phyloP scores from a whole-genome alignment of 352 stramenopile genomes.

The Phytopythium helicoides region DNA sequence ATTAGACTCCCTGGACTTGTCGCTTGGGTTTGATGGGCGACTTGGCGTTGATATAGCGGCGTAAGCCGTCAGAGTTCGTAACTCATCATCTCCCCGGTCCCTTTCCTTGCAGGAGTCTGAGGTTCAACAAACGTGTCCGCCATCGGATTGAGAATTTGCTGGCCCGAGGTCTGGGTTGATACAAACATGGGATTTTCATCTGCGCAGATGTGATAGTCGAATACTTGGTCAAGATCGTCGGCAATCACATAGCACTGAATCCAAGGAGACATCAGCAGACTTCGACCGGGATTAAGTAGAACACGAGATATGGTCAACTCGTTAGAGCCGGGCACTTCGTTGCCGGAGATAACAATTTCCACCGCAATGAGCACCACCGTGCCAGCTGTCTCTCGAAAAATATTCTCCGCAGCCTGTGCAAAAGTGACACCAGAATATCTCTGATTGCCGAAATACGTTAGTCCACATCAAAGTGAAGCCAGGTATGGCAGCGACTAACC shows the following conservation, averaged over 20 bases:
- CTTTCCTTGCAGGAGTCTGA: constrained; percentile 14
- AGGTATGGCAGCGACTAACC: constrained; percentile 13
- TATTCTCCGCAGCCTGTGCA: constrained; percentile 43
- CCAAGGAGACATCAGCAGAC: constrained; percentile 72
- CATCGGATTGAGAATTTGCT: constrained; percentile 42
- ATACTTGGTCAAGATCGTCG: constrained; percentile 71
- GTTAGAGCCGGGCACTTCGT: constrained; percentile 22
- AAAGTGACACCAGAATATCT: constrained; percentile 74
- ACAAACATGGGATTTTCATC: constrained; percentile 34
- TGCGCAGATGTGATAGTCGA: constrained; percentile 51
- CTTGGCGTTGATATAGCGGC: constrained; percentile 44
- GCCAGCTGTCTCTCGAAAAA: constrained; percentile 68
- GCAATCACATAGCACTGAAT: constrained; percentile 87
- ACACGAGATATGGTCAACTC: constrained; percentile 52
- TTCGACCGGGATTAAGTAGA: constrained; percentile 70
- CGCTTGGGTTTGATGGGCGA: constrained; percentile 3
- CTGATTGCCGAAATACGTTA: constrained; percentile 15
- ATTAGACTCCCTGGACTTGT: constrained; percentile 2
- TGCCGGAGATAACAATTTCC: constrained; percentile 60
- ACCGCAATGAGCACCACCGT: constrained; percentile 78
- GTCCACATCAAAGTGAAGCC: not conserved
- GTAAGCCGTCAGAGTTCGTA: constrained; percentile 53
- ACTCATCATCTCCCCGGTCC: constrained; percentile 30
- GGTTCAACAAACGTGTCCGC: constrained; percentile 57
- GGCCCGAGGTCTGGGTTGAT: constrained; percentile 11